Evolutionary conservation across 331 rosid species (phyloP).

Genomic region (Acacia concinna): DNA sequence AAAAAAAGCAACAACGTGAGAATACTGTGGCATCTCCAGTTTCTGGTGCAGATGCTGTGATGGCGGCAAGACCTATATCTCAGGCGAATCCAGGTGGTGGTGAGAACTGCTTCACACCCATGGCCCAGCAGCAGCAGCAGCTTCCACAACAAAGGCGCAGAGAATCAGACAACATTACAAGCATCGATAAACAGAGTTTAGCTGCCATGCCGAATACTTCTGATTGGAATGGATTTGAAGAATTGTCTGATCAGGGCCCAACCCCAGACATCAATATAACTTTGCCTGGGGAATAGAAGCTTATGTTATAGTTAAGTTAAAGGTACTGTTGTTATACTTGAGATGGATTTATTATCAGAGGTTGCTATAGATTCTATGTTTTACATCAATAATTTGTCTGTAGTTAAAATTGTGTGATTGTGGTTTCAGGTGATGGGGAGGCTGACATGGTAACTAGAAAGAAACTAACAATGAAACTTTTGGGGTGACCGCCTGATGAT

Average conservation of each 20-base stretch:
- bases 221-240: slow-evolving; percentile 57
- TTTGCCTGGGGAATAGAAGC: slow-evolving; percentile 50
- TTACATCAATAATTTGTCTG: not conserved
- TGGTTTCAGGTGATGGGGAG: slow-evolving; percentile 45
- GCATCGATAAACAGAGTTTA: slow-evolving; percentile 41
- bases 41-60: slow-evolving; percentile 37
- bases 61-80: slow-evolving; percentile 57
- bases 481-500: slow-evolving; percentile 45
- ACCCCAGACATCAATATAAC: slow-evolving; percentile 74
- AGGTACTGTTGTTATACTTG: not conserved
- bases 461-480: slow-evolving; percentile 44
- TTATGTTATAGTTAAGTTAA: slow-evolving; percentile 8
- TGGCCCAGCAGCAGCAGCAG: slow-evolving; percentile 33
- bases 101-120: slow-evolving; percentile 23
- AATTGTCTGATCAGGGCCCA: slow-evolving; percentile 49
- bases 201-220: slow-evolving; percentile 39
- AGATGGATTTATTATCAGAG: too few species aligned
- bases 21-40: slow-evolving; percentile 39
- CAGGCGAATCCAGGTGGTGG: slow-evolving; percentile 46
- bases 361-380: not conserved
- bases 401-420: too few species aligned
- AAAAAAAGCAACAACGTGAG: slow-evolving; percentile 59
- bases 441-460: slow-evolving; percentile 41
- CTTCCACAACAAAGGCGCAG: slow-evolving; percentile 40
- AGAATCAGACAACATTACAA: slow-evolving; percentile 38